Percentiles rank a stretch among this genome's conserved stretches.
These are phyloP conservation scores for Aspergillus sp. DNA, from an alignment of 2,329 filamentous ascomycete genomes.

Conservation along the genomic window DNA sequence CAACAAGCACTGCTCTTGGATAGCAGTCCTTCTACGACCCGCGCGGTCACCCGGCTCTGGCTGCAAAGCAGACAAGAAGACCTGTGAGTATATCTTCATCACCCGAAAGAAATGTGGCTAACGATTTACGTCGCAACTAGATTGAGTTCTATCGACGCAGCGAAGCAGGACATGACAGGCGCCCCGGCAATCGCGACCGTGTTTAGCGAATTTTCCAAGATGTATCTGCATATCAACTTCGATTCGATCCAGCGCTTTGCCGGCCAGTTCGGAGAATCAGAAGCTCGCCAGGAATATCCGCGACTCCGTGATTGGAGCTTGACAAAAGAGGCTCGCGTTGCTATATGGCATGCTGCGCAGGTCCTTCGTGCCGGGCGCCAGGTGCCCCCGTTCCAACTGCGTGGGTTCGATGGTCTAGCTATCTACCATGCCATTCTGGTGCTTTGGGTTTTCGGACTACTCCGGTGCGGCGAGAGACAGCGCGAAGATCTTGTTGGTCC, in stretches of 20 bases:
- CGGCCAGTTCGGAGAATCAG: constrained; percentile 10
- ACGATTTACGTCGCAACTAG: background rate
- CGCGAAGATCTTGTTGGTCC: too few relatives aligned
- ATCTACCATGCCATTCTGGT: constrained; percentile 4
- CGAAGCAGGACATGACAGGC: background rate
- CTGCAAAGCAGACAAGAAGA: constrained; percentile 12
- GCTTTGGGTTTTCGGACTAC: constrained; percentile 11
- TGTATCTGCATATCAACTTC: constrained; percentile 9
- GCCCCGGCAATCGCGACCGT: background rate
- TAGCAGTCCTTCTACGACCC: background rate
- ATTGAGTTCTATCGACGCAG: background rate
- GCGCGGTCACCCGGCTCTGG: constrained; percentile 3
- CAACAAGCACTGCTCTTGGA: constrained; percentile 8
- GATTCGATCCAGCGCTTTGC: constrained; percentile 12
- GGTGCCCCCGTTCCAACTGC: constrained; percentile 11
- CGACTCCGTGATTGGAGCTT: constrained; percentile 5
- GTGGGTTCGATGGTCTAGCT: constrained; percentile 8
- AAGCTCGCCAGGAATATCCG: constrained; percentile 12
- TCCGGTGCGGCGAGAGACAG: constrained; percentile 3
- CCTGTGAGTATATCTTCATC: background rate
- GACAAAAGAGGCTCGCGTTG: constrained; percentile 1
- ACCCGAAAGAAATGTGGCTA: background rate
- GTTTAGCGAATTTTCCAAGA: constrained; percentile 7
- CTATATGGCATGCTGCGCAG: constrained; percentile 11
- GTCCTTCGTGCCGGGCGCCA: constrained; percentile 5